phyloP scores from a whole-genome alignment of 805 yeast genomes.

The Saccharomycopsis babjevae region DNA sequence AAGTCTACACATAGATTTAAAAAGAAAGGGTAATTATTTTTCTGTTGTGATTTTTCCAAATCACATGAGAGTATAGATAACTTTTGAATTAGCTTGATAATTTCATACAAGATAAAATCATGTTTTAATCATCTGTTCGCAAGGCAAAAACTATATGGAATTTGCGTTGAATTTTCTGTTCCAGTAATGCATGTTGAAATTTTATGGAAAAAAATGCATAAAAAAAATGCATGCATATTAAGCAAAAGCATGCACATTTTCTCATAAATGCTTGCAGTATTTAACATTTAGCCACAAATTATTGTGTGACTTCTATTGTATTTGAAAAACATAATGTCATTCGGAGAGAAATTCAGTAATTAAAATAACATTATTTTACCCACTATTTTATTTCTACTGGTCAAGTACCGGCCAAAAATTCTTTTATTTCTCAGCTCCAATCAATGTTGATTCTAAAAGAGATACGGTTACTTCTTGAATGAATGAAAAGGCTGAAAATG shows the following conservation, averaged over 20 bases:
- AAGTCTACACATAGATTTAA: no score
- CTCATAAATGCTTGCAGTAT: not conserved
- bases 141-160: not conserved
- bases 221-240: not conserved
- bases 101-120: not conserved
- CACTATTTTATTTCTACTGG: no score
- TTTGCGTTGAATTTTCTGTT: not conserved
- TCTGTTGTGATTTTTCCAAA: not conserved
- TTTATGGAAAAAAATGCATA: not conserved
- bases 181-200: not conserved
- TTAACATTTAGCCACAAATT: not conserved
- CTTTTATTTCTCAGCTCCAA: no score
- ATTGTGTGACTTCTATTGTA: not conserved
- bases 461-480: no score
- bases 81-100: not conserved
- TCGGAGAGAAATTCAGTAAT: no score
- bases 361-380: no score
- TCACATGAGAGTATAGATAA: not conserved
- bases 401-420: no score
- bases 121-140: not conserved
- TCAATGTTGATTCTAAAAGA: no score
- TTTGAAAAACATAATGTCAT: not conserved
- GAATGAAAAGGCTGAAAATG: no score
- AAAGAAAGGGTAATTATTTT: not conserved
- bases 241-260: not conserved